Evolutionary conservation across 1,139 yeast species (phyloP).

Genomic region (Debaryomyces fabryi): DNA sequence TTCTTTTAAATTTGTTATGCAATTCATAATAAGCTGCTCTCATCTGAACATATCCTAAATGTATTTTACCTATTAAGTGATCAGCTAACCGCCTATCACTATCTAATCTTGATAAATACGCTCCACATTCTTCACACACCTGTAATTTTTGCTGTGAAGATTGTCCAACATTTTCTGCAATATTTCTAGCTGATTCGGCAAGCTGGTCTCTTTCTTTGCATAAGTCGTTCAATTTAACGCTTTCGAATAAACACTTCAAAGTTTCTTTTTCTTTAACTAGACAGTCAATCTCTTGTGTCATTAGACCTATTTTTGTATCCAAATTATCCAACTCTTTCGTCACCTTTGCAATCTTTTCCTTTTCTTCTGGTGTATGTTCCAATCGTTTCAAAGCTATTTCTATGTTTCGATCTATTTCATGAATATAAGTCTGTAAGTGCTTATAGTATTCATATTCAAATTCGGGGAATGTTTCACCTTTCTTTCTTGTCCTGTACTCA

Average conservation of each 20-base stretch:
- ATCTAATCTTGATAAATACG: constrained; percentile 83
- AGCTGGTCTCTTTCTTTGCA: constrained; percentile 51
- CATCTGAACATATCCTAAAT: constrained; percentile 78
- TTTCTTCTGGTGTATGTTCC: constrained; percentile 80
- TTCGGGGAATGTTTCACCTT: constrained; percentile 63
- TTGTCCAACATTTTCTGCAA: constrained; percentile 79
- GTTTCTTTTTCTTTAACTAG: constrained; percentile 56
- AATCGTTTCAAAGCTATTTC: constrained; percentile 65
- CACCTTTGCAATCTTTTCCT: constrained; percentile 60
- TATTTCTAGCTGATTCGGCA: constrained; percentile 55
- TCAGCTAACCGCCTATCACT: constrained; percentile 89
- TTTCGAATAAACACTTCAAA: constrained; percentile 52
- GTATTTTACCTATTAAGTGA: constrained; percentile 88
- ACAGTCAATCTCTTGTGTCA: constrained; percentile 68
- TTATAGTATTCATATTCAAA: constrained; percentile 70
- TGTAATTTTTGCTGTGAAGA: constrained; percentile 89
- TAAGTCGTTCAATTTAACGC: constrained; percentile 47
- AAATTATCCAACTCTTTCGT: constrained; percentile 68
- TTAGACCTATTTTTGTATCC: constrained; percentile 67
- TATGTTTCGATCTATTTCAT: constrained; percentile 70
- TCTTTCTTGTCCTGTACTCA: constrained; percentile 54
- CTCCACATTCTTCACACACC: constrained; percentile 91
- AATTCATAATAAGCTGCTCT: constrained; percentile 61
- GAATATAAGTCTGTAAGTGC: constrained; percentile 56
- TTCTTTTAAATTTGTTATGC: constrained; percentile 23